Conservation (phyloP, 768 basidiomycete genomes). For the Russula dissimulans region DNA sequence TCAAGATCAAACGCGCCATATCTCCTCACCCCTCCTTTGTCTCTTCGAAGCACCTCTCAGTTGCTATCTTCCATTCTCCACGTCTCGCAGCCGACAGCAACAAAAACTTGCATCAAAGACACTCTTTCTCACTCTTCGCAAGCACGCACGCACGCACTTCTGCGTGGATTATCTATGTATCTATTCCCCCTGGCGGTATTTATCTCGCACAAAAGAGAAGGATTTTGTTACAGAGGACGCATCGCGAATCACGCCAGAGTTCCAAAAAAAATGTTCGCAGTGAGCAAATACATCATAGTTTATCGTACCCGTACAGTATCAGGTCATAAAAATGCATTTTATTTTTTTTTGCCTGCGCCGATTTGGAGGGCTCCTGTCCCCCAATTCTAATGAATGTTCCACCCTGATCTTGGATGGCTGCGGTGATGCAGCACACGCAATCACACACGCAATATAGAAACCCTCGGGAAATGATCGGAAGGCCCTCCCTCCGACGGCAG, state of each 20-base stretch:
- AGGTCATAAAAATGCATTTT: neutral
- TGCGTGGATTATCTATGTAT: slow-evolving; percentile 16
- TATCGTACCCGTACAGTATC: slow-evolving; percentile 5
- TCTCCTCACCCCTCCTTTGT: neutral
- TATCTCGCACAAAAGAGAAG: slow-evolving; percentile 16
- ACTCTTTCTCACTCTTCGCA: neutral
- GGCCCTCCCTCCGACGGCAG: no score
- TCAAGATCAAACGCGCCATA: neutral
- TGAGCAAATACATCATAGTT: slow-evolving; percentile 1
- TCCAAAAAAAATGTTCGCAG: neutral
- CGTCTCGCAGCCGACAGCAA: neutral
- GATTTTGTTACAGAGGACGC: neutral
- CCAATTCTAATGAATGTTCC: no score
- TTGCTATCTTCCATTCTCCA: neutral
- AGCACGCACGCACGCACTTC: slow-evolving; percentile 3
- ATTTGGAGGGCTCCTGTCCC: no score
- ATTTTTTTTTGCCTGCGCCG: neutral
- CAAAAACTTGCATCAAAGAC: slow-evolving; percentile 6
- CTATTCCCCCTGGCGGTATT: slow-evolving; percentile 16
- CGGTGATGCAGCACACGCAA: no score
- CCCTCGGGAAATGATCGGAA: no score
- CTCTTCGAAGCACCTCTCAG: neutral
- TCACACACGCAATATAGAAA: no score
- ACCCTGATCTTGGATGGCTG: no score
- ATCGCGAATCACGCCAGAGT: neutral